A percentile compares a stretch with the other conserved stretches of the same genome.
These are phyloP conservation scores for Komagataea norvegica DNA, from an alignment of 1,139 yeast genomes.

Conservation along the genomic window DNA sequence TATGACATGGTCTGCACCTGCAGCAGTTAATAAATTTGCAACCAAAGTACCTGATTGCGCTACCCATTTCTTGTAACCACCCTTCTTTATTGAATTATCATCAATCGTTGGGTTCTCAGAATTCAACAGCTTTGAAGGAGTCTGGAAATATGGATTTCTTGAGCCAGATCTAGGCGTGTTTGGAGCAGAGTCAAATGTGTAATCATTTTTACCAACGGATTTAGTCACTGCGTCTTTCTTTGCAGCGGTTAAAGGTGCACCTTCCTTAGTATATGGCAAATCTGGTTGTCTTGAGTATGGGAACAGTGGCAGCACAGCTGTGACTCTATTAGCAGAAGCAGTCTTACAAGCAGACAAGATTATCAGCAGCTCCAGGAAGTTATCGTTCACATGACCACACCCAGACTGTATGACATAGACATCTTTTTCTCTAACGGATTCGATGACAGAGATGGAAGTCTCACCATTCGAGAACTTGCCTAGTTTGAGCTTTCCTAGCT, in stretches of 20 bases:
- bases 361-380: constrained; percentile 80
- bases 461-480: constrained; percentile 80
- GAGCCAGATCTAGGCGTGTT: constrained; percentile 47
- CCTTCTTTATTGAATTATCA: constrained; percentile 28
- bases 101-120: constrained; percentile 9
- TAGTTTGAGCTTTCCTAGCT: constrained; percentile 52
- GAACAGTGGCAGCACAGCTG: constrained; percentile 91
- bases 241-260: constrained; percentile 43
- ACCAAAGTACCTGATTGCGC: constrained; percentile 93
- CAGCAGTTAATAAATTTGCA: constrained; percentile 82
- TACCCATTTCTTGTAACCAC: constrained; percentile 90
- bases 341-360: constrained; percentile 93
- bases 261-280: constrained; percentile 72
- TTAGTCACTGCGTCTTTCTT: constrained; percentile 25
- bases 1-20: constrained; percentile 95
- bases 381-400: constrained; percentile 89
- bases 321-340: constrained; percentile 88
- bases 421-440: constrained; percentile 89
- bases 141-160: constrained; percentile 4
- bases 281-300: constrained; percentile 97
- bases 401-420: constrained; percentile 69
- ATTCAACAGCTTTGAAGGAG: constrained; percentile 6
- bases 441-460: constrained; percentile 76
- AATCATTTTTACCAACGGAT: constrained; percentile 32
- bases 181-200: constrained; percentile 61